These are phyloP conservation scores for Rhodotorula diobovata DNA, from an alignment of 768 basidiomycete genomes.

Conservation along the genomic window DNA sequence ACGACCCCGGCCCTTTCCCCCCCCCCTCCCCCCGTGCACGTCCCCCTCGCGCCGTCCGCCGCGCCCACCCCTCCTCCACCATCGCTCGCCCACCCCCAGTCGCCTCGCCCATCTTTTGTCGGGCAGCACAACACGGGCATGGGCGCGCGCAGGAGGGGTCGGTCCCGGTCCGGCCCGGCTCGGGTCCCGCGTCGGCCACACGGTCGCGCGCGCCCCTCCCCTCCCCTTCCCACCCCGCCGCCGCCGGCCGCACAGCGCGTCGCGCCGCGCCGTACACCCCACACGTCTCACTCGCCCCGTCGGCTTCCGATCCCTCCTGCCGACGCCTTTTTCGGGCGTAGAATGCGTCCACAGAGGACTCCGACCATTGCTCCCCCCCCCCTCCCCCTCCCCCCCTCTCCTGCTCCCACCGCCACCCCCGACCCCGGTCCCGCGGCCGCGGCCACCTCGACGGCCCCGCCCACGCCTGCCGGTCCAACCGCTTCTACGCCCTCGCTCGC, in stretches of 20 bases:
- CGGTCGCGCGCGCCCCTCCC: not conserved
- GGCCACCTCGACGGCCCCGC: not conserved
- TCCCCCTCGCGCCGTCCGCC: not conserved
- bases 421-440: too few species aligned
- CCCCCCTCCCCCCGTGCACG: not conserved
- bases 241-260: not conserved
- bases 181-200: too few species aligned
- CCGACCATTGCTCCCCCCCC: not conserved
- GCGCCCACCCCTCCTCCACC: not conserved
- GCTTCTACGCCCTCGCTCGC: too few species aligned
- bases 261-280: not conserved
- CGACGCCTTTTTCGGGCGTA: constrained; percentile 11
- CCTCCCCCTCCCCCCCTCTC: too few species aligned
- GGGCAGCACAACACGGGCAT: not conserved
- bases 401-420: not conserved
- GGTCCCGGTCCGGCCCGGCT: too few species aligned
- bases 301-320: not conserved
- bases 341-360: constrained; percentile 8
- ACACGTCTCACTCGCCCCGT: constrained; percentile 1
- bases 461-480: not conserved
- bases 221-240: not conserved
- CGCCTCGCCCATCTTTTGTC: constrained; percentile 7
- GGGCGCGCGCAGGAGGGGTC: too few species aligned
- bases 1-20: not conserved
- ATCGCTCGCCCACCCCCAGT: not conserved